phyloP scores from a whole-genome alignment of 352 stramenopile species.

The Peronospora tabacina region DNA sequence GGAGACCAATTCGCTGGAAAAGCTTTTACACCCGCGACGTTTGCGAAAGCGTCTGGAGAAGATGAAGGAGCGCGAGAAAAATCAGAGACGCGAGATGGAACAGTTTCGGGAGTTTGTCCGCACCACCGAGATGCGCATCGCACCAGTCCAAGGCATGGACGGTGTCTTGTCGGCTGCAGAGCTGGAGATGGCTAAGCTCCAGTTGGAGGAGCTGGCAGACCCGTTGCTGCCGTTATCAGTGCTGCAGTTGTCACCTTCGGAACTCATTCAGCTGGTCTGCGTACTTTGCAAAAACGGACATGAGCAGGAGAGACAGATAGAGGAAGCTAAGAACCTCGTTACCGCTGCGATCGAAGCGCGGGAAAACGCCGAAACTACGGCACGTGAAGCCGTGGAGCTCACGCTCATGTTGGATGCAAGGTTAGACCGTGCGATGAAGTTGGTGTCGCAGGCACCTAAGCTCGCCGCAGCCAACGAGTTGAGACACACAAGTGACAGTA shows the following conservation, averaged over 20 bases:
- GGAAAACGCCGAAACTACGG: slow-evolving; percentile 63
- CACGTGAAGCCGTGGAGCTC: slow-evolving; percentile 64
- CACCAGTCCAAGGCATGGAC: slow-evolving; percentile 12
- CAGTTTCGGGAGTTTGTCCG: slow-evolving; percentile 84
- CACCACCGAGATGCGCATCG: slow-evolving; percentile 43
- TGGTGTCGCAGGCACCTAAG: slow-evolving; percentile 15
- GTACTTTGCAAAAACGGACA: slow-evolving; percentile 61
- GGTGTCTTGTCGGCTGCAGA: slow-evolving; percentile 15
- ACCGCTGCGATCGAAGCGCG: slow-evolving; percentile 69
- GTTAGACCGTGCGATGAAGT: slow-evolving; percentile 47
- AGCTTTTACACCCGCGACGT: slow-evolving; percentile 68
- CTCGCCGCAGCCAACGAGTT: slow-evolving; percentile 21
- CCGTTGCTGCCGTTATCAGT: slow-evolving; percentile 50
- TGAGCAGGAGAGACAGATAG: slow-evolving; percentile 67
- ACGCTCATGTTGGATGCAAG: slow-evolving; percentile 61
- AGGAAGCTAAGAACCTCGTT: slow-evolving; percentile 65
- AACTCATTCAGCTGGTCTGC: slow-evolving; percentile 65
- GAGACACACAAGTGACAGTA: slow-evolving; percentile 14
- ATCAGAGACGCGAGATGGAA: slow-evolving; percentile 78
- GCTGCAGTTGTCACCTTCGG: slow-evolving; percentile 36
- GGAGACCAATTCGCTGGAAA: slow-evolving; percentile 58
- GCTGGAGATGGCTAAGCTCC: slow-evolving; percentile 23
- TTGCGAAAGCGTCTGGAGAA: slow-evolving; percentile 53
- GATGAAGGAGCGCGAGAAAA: slow-evolving; percentile 60
- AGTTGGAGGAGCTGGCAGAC: slow-evolving; percentile 40